A percentile compares a stretch with the other conserved stretches of the same genome.
Evolutionary conservation across 1,284 basidiomycete genomes (phyloP).

Genomic region (Volvariella volvacea): DNA sequence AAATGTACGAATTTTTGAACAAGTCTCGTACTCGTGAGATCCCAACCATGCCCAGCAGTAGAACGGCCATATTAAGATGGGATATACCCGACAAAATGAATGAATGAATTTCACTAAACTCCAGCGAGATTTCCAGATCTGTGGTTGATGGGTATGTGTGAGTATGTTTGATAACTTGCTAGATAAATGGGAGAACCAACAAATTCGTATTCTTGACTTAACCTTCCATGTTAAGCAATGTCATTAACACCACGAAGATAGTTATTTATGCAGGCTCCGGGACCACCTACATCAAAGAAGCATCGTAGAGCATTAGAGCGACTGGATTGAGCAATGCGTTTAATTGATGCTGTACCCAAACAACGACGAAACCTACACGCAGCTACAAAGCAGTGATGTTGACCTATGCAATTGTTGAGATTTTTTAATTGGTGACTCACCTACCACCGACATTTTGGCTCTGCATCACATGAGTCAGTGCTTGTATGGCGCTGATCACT

Average conservation of each 20-base stretch:
- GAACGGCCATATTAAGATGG: slow-evolving; percentile 26
- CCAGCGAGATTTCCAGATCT: not conserved
- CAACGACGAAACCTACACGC: too few species aligned
- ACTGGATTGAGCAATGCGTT: too few species aligned
- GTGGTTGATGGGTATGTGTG: too few species aligned
- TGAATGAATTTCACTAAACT: slow-evolving; percentile 42
- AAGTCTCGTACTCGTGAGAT: not conserved
- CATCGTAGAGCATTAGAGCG: not conserved
- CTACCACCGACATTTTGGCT: too few species aligned
- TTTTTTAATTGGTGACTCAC: too few species aligned
- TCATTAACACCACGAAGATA: too few species aligned
- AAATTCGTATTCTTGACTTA: not conserved
- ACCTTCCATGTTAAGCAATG: too few species aligned
- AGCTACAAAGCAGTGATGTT: too few species aligned
- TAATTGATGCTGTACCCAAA: too few species aligned
- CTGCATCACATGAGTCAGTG: too few species aligned
- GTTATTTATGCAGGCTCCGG: not conserved
- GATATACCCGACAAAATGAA: slow-evolving; percentile 41
- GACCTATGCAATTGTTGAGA: too few species aligned
- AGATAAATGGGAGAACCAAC: not conserved
- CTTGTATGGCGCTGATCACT: too few species aligned
- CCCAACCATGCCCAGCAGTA: not conserved
- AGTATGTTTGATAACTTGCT: not conserved
- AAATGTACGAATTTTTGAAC: not conserved
- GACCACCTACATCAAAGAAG: not conserved